phyloP scores from a whole-genome alignment of 2,329 filamentous ascomycete genomes.

The Apiospora rasikravindrae region DNA sequence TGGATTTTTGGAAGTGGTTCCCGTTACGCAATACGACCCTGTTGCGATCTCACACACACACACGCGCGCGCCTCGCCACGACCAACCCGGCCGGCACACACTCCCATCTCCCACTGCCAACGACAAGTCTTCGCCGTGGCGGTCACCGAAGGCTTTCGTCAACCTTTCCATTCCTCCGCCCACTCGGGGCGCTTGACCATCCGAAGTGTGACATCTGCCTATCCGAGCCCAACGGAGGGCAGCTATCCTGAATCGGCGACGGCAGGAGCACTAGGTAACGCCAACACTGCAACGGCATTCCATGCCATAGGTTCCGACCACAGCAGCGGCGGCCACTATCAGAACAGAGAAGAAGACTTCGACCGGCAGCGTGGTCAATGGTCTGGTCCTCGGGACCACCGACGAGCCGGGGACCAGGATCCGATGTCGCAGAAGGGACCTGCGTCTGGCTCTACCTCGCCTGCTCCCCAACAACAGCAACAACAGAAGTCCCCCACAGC shows the following conservation, averaged over 20 bases:
- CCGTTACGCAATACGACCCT: conserved; percentile 15
- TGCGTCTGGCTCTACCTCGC: conserved; percentile 61
- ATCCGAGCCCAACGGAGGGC: conserved; percentile 14
- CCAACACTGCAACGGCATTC: not conserved
- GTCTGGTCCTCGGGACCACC: conserved; percentile 56
- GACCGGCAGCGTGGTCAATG: conserved; percentile 56
- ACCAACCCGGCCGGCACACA: not conserved
- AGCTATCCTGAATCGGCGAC: not conserved
- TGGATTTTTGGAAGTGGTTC: conserved; percentile 8
- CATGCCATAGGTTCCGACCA: conserved; percentile 3
- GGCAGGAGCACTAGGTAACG: not conserved
- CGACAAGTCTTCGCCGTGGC: conserved; percentile 23
- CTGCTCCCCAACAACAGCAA: conserved; percentile 46
- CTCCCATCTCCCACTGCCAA: not conserved
- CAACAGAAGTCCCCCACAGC: conserved; percentile 47
- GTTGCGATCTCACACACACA: not conserved
- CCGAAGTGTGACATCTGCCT: not conserved
- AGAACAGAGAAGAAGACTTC: not conserved
- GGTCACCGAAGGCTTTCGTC: conserved; percentile 24
- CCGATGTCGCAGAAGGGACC: conserved; percentile 69
- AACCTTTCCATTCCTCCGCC: conserved; percentile 11
- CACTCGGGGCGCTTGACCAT: not conserved
- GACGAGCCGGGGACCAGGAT: conserved; percentile 61
- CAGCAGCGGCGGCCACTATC: not conserved
- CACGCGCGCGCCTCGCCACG: not conserved